Conservation (phyloP, 177 flowering plant genomes). For the Vitis hybrid region DNA sequence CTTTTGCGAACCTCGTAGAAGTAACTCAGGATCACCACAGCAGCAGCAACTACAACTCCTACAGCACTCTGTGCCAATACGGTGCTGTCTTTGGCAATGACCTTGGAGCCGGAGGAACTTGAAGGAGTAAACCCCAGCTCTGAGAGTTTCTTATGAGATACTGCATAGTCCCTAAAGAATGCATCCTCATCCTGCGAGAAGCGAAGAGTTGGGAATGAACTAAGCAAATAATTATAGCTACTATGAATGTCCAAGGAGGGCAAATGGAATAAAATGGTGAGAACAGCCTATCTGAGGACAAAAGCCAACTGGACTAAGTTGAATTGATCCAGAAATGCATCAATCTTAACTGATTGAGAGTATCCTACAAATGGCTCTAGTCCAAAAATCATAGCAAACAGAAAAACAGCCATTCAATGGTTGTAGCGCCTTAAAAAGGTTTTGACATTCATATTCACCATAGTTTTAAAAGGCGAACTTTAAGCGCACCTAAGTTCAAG, state of each 20-base stretch:
- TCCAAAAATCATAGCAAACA: too few species aligned
- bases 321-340: too few species aligned
- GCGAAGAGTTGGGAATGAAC: background rate
- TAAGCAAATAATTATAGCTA: background rate
- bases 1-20: constrained; percentile 57
- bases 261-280: too few species aligned
- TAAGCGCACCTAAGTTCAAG: too few species aligned
- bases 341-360: too few species aligned
- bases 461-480: too few species aligned
- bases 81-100: constrained; percentile 34
- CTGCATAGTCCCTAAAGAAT: constrained; percentile 82
- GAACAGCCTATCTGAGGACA: too few species aligned
- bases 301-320: too few species aligned
- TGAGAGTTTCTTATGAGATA: constrained; percentile 85
- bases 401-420: too few species aligned
- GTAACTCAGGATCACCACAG: constrained; percentile 52
- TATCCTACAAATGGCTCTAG: too few species aligned
- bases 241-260: background rate
- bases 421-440: too few species aligned
- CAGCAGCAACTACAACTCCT: constrained; percentile 61
- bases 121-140: constrained; percentile 80
- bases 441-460: too few species aligned
- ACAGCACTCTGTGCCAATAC: constrained; percentile 73
- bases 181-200: constrained; percentile 75
- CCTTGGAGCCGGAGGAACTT: constrained; percentile 34